A percentile compares a stretch with the other conserved stretches of the same genome.
These are phyloP conservation scores for Naegleria gruberi DNA, from an alignment of 208 protist genomes.

Conservation along the genomic window DNA sequence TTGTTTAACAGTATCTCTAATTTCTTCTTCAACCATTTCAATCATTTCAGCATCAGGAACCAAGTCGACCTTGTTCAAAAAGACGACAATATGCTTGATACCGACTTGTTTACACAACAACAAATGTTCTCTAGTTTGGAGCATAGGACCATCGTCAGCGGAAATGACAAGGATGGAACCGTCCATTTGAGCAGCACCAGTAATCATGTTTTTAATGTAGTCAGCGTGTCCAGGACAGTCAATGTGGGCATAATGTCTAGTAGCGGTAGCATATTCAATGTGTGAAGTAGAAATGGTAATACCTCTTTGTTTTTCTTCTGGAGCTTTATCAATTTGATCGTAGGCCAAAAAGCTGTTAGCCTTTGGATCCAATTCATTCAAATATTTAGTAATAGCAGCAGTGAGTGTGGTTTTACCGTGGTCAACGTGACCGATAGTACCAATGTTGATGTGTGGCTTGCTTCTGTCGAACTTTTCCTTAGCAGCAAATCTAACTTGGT, in stretches of 20 bases:
- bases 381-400: conserved; percentile 91
- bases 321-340: conserved; percentile 97
- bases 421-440: conserved; percentile 98
- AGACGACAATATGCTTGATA: conserved; percentile 89
- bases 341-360: conserved; percentile 74
- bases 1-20: conserved; percentile 83
- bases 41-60: conserved; percentile 71
- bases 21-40: conserved; percentile 93
- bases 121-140: conserved; percentile 98
- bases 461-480: conserved; percentile 78
- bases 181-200: conserved; percentile 93
- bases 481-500: conserved; percentile 20
- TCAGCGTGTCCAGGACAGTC: conserved; percentile 99
- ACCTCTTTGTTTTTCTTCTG: conserved; percentile 96
- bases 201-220: conserved; percentile 99
- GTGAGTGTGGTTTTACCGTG: conserved; percentile 98
- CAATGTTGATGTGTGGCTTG: conserved; percentile 96
- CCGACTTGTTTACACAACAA: conserved; percentile 95
- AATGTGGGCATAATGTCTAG: conserved; percentile 97
- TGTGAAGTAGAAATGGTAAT: conserved; percentile 97
- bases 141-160: conserved; percentile 91
- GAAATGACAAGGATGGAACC: conserved; percentile 78
- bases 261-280: conserved; percentile 96
- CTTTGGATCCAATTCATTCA: conserved; percentile 55
- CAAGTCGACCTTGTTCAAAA: conserved; percentile 96